phyloP scores from a whole-genome alignment of 23 red algal genomes.

The Chondrus crispus region DNA sequence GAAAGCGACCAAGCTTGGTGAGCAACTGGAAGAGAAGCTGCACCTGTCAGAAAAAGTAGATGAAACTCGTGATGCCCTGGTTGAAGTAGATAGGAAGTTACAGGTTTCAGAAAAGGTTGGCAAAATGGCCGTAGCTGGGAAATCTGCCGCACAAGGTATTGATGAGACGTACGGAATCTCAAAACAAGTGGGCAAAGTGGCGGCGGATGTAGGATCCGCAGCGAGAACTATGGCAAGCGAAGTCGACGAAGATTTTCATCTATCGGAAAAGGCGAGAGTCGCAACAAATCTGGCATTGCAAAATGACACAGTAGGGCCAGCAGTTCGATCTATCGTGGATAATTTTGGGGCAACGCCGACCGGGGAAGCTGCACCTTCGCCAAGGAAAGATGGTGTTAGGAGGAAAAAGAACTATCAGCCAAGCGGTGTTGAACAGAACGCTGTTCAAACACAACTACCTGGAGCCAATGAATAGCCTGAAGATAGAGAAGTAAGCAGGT shows the following conservation, averaged over 20 bases:
- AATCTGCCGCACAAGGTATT: not conserved
- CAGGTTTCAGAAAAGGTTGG: conserved; percentile 17
- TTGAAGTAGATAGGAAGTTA: conserved; percentile 27
- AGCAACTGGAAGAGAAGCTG: conserved; percentile 41
- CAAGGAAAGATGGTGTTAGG: not conserved
- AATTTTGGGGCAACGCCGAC: not conserved
- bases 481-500: too few relatives aligned
- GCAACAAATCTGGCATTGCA: conserved; percentile 27
- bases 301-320: conserved; percentile 7
- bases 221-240: conserved; percentile 46
- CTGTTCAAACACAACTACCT: too few relatives aligned
- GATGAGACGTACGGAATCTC: conserved; percentile 53
- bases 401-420: not conserved
- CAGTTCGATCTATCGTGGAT: conserved; percentile 14
- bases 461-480: too few relatives aligned
- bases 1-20: conserved; percentile 20
- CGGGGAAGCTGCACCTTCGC: not conserved
- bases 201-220: conserved; percentile 17
- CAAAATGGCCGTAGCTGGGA: conserved; percentile 4
- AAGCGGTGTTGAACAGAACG: not conserved
- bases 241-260: conserved; percentile 59
- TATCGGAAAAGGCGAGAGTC: conserved; percentile 30
- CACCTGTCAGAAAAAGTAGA: conserved; percentile 46
- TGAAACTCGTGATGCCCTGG: not conserved
- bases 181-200: conserved; percentile 15